Evolutionary conservation across 1,284 basidiomycete species (phyloP), one percentile per base, ranked within the genome.

Genomic region (Pyrrhoderma noxium): DNA sequence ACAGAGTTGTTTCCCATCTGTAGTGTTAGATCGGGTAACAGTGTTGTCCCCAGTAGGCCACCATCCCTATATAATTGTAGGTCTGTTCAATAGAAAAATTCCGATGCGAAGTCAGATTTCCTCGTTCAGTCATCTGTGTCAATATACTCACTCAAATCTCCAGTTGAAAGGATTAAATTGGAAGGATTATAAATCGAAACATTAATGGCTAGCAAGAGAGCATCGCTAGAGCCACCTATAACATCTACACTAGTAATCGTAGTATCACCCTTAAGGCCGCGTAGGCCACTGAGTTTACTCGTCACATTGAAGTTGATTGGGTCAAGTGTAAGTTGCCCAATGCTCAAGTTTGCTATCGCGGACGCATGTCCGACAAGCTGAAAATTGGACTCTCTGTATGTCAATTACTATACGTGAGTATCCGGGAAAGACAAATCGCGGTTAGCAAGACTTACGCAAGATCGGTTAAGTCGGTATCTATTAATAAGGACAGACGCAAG

Each of bases 251-350:
- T 67, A 42, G 74, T 68, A 56, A 90, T 85, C 9, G 69, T 68
- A 2, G 78, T 80, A 60, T 76, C 69, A 3, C 73, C 74, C 40
- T 77, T 74, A 46, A 89, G 64, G 7, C 86, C 85, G 55, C 73
- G 72, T 14, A 90, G 64, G 45, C 87, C 88, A 21, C 71, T 64
- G 46, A 90, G 66, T 23, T 71, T 74, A 5, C 81, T 82, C n/a
- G 80, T 70, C 7, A 89, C 86, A 57, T 86, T 80, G 62, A 90
- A 84, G 57, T 77, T 77, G 63, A 90, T 89, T 1, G 82, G 76
- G 60, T 85, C 73, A n/a, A 90, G 72, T 16, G 77, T 78, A 49
- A 90, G 77, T 59, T 73, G 66, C 38, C 87, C 88, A 50, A 90
- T 70, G 58, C 79, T 82, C 59, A 77, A 77, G 60, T 78, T 80